Evolutionary conservation across 1,284 basidiomycete genomes (phyloP), one percentile per base, ranked within the genome.

Genomic region (Cutaneotrichosporon sp.): DNA sequence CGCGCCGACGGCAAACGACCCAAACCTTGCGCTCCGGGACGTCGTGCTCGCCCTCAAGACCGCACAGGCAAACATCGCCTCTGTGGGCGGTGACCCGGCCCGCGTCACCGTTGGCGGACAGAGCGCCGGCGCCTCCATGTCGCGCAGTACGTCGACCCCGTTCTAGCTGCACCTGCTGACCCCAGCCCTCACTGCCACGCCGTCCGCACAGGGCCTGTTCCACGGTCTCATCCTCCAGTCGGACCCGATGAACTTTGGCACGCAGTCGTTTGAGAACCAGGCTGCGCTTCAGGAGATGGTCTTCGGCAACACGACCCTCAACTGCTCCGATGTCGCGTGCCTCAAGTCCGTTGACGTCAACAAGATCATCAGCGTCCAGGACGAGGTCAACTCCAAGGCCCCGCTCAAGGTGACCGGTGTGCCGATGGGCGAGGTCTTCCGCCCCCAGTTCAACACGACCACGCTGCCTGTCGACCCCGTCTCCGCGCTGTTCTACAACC

Each of bases 21-120:
- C 80, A 10, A 92, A 90, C 68, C 79, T 89, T 2, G 87, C 81
- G 12, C 75, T 88, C 12, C 78, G 78, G 59, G 90, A 92, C 66
- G 73, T 84, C 37, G 80, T 89, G 48, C 82, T 82, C 46, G 83
- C 83, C 0, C 73, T 91, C 47, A 73, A 80, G 32, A 88, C 86
- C 69, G 68, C 92, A 56, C 77, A 82, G 50, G 75, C 74, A 25
- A 79, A 83, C 31, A 70, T 76, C 26, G 48, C 50, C 2, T 78
- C 80, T 25, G 87, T 79, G 49, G 79, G 79, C 2, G 80, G 80
- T 17, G 73, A 79, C 54, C 61, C 65, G 7, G 52, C 57, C 17
- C 71, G 73, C 52, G 75, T 72, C 4, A 76, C 74, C 1, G 61
- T 75, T 19, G 68, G 68, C 52, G 76, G 76, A 4, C 67, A 77